Percentiles rank a stretch among this genome's conserved stretches.
phyloP scores from a whole-genome alignment of 352 stramenopile species.

The Pythium myriotylum region DNA sequence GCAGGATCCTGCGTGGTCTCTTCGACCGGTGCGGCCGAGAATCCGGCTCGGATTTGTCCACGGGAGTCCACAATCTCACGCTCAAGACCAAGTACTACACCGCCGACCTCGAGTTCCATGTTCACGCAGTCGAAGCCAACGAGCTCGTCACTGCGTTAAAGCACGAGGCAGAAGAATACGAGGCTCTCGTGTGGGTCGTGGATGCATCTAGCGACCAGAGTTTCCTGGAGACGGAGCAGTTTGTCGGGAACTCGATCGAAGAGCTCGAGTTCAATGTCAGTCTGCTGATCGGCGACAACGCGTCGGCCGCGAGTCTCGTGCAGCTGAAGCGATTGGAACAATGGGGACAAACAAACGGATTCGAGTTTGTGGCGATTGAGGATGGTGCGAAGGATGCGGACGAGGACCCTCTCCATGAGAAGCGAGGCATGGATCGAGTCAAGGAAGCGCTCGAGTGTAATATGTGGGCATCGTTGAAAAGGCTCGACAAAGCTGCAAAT shows the following conservation, averaged over 20 bases:
- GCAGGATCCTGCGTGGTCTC: slow-evolving; percentile 32
- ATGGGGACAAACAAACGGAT: slow-evolving; percentile 59
- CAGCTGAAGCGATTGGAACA: slow-evolving; percentile 24
- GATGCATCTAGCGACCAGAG: slow-evolving; percentile 40
- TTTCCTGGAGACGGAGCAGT: slow-evolving; percentile 45
- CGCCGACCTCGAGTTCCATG: slow-evolving; percentile 54
- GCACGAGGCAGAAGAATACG: slow-evolving; percentile 51
- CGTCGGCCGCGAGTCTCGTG: slow-evolving; percentile 17
- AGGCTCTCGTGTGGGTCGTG: slow-evolving; percentile 64
- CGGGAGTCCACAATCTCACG: slow-evolving; percentile 32
- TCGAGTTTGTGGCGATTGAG: slow-evolving; percentile 53
- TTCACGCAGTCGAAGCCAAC: slow-evolving; percentile 48
- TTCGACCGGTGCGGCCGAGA: slow-evolving; percentile 36
- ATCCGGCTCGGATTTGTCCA: background rate
- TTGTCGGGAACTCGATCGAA: slow-evolving; percentile 53
- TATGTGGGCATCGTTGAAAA: slow-evolving; percentile 76
- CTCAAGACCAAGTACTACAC: slow-evolving; percentile 71
- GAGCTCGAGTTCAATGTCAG: slow-evolving; percentile 59
- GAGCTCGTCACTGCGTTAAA: slow-evolving; percentile 34
- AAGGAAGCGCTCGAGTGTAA: slow-evolving; percentile 76
- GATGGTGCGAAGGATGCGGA: slow-evolving; percentile 18
- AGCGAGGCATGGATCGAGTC: slow-evolving; percentile 57
- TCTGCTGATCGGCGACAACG: slow-evolving; percentile 40
- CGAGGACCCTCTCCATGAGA: slow-evolving; percentile 36
- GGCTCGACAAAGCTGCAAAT: slow-evolving; percentile 3